Percentiles rank a stretch among this genome's conserved stretches.
These are phyloP conservation scores for Pueraria montana DNA, from an alignment of 306 rosid species.

Conservation along the genomic window DNA sequence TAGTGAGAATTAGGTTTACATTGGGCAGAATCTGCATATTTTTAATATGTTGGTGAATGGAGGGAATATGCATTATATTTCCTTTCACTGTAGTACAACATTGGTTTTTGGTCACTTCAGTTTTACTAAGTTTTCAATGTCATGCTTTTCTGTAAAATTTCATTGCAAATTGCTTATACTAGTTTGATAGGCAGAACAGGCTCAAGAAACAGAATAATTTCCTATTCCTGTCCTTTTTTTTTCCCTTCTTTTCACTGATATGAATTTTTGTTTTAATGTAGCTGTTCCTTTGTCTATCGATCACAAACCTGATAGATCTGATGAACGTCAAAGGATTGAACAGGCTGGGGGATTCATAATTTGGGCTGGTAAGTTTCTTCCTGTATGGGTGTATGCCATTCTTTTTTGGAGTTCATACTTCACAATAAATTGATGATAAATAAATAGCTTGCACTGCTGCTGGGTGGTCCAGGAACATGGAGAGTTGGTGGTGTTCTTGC, in stretches of 20 bases:
- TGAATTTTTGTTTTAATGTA: constrained; percentile 50
- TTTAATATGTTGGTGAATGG: constrained; percentile 10
- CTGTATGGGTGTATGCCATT: not conserved
- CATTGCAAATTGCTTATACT: constrained; percentile 14
- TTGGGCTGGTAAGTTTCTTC: constrained; percentile 79
- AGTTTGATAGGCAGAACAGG: constrained; percentile 15
- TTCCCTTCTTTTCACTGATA: constrained; percentile 30
- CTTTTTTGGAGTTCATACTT: not conserved
- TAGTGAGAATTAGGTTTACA: constrained; percentile 43
- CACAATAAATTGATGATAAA: constrained; percentile 9
- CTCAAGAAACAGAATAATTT: constrained; percentile 13
- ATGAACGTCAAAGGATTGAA: constrained; percentile 87
- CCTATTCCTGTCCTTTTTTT: constrained; percentile 1
- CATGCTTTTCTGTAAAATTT: constrained; percentile 4
- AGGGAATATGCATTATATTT: constrained; percentile 5
- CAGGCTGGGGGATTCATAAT: constrained; percentile 89
- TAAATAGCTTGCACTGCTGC: constrained; percentile 30
- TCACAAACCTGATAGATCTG: constrained; percentile 94
- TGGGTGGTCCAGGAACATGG: constrained; percentile 81
- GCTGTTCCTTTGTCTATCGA: constrained; percentile 84
- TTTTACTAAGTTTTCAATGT: constrained; percentile 17
- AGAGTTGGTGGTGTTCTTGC: constrained; percentile 96
- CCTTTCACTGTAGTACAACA: too few species aligned
- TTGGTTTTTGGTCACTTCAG: constrained; percentile 32
- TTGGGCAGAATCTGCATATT: constrained; percentile 29